phyloP scores from a whole-genome alignment of 2,329 filamentous ascomycete species.

The Clonostachys sp. region DNA sequence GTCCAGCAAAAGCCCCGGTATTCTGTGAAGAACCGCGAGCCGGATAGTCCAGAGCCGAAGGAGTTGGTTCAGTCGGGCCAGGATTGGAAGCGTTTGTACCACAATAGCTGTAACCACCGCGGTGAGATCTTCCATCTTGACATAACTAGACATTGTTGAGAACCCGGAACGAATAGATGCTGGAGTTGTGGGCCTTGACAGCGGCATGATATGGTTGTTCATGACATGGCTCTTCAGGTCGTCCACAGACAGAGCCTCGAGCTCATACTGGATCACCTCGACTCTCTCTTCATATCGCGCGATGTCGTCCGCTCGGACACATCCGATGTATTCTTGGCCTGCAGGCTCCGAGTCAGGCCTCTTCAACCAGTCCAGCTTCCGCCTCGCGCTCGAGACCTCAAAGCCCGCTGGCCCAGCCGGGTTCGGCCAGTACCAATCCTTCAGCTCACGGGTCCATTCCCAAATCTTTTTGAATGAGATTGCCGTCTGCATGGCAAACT shows the following conservation, averaged over 20 bases:
- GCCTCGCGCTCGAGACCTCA: conserved; percentile 20
- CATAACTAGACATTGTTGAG: conserved; percentile 49
- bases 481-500: conserved; percentile 67
- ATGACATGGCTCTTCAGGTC: conserved; percentile 87
- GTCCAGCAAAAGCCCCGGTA: conserved; percentile 63
- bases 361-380: conserved; percentile 8
- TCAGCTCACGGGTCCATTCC: conserved; percentile 71
- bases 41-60: conserved; percentile 76
- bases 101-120: conserved; percentile 88
- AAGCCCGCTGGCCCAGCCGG: conserved; percentile 48
- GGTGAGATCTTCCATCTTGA: conserved; percentile 81
- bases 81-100: conserved; percentile 77
- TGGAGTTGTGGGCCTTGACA: conserved; percentile 29
- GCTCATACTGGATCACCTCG: conserved; percentile 64
- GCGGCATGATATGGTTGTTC: conserved; percentile 68
- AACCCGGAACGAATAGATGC: conserved; percentile 25
- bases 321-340: conserved; percentile 58
- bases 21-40: conserved; percentile 67
- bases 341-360: conserved; percentile 7
- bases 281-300: conserved; percentile 66
- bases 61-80: conserved; percentile 69
- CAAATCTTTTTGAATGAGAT: conserved; percentile 66
- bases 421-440: conserved; percentile 52
- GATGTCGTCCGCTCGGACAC: conserved; percentile 61
- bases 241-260: conserved; percentile 71